These are phyloP conservation scores for Senna siamea DNA, from an alignment of 306 rosid genomes.

Conservation along the genomic window DNA sequence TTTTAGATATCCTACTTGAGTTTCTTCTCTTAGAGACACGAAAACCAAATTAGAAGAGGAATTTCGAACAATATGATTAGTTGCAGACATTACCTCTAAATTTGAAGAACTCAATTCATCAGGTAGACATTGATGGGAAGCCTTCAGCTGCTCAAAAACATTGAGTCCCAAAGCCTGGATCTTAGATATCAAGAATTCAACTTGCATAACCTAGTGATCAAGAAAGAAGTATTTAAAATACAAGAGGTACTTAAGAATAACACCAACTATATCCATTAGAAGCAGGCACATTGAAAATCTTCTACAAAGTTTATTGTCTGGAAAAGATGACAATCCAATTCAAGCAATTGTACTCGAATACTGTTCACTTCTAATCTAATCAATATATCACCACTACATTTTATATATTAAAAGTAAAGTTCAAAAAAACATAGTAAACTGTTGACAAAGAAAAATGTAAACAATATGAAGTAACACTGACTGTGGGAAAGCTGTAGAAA, in stretches of 20 bases:
- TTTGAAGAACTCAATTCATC: constrained; percentile 36
- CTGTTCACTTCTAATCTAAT: too few species aligned
- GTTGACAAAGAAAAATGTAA: too few species aligned
- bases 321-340: constrained; percentile 20
- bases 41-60: not conserved
- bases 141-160: constrained; percentile 55
- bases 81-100: not conserved
- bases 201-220: constrained; percentile 65
- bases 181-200: constrained; percentile 62
- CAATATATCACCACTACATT: too few species aligned
- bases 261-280: not conserved
- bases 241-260: constrained; percentile 23
- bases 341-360: too few species aligned
- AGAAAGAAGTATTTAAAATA: constrained; percentile 38
- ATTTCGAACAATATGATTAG: not conserved
- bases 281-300: not conserved
- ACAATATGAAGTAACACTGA: too few species aligned
- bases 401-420: too few species aligned
- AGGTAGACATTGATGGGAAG: constrained; percentile 50
- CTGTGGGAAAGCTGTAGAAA: too few species aligned
- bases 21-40: not conserved
- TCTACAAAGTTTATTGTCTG: not conserved
- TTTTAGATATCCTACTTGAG: too few species aligned
- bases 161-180: constrained; percentile 45
- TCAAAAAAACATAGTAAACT: too few species aligned